phyloP scores from a whole-genome alignment of 1,139 yeast species.

The Pichia sp. region DNA sequence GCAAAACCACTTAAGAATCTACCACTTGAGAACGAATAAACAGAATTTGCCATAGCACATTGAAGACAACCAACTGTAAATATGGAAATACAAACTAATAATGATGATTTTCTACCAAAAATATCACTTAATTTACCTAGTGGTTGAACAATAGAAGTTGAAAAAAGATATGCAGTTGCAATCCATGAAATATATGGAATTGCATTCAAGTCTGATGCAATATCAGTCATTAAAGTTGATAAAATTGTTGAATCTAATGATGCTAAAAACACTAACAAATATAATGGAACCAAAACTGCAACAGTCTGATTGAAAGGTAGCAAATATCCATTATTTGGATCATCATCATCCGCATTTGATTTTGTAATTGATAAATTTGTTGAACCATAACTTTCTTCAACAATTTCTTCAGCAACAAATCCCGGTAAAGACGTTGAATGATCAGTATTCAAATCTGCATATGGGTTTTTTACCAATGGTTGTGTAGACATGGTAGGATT shows the following conservation, averaged over 20 bases:
- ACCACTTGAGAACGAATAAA: conserved; percentile 48
- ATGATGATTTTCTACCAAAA: conserved; percentile 62
- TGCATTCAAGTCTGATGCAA: conserved; percentile 55
- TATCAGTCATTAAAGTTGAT: conserved; percentile 55
- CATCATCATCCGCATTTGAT: neutral
- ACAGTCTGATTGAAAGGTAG: conserved; percentile 25
- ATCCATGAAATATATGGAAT: conserved; percentile 51
- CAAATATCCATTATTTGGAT: conserved; percentile 20
- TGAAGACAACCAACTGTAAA: conserved; percentile 52
- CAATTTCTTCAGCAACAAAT: conserved; percentile 42
- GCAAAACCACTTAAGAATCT: conserved; percentile 59
- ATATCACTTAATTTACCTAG: conserved; percentile 82
- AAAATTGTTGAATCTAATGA: conserved; percentile 62
- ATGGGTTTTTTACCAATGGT: conserved; percentile 4
- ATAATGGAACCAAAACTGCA: conserved; percentile 24
- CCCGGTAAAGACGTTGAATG: conserved; percentile 42
- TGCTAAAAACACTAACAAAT: conserved; percentile 38
- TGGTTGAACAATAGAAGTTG: conserved; percentile 66
- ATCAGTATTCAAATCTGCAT: conserved; percentile 18
- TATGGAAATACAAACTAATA: conserved; percentile 41
- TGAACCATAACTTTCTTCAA: conserved; percentile 18
- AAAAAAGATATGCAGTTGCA: conserved; percentile 54
- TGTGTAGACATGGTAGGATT: neutral
- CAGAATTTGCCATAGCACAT: conserved; percentile 41
- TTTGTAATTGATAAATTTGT: neutral